phyloP scores from a whole-genome alignment of 2,329 filamentous ascomycete species.

The Geosmithia morbida region DNA sequence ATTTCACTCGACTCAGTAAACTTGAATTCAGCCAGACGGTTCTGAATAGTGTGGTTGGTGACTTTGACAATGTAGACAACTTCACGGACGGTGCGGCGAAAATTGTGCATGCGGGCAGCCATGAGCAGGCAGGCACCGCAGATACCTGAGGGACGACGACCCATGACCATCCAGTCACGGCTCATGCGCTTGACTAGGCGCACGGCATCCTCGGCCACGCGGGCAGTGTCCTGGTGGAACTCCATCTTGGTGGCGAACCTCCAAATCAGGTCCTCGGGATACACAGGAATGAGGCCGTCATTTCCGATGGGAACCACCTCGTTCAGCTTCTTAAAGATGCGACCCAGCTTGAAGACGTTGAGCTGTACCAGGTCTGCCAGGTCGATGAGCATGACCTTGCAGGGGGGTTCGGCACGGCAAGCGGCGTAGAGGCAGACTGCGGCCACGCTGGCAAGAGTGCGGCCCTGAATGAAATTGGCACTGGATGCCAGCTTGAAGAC shows the following conservation, averaged over 20 bases:
- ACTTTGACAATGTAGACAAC: conserved; percentile 98
- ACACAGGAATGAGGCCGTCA: conserved; percentile 50
- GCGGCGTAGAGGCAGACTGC: conserved; percentile 87
- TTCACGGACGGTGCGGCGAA: conserved; percentile 79
- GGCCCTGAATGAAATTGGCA: conserved; percentile 72
- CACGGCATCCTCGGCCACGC: conserved; percentile 78
- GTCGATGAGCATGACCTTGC: conserved; percentile 88
- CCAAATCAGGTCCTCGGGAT: conserved; percentile 81
- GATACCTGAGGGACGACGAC: conserved; percentile 82
- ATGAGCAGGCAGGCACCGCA: conserved; percentile 91
- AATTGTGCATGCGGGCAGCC: conserved; percentile 96
- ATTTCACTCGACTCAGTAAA: conserved; percentile 71
- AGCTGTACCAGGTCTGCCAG: conserved; percentile 71
- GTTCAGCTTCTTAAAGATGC: conserved; percentile 74
- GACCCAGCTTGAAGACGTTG: conserved; percentile 86
- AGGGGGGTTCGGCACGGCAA: conserved; percentile 64
- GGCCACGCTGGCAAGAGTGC: conserved; percentile 70
- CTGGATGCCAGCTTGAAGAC: conserved; percentile 64
- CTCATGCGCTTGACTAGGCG: conserved; percentile 87
- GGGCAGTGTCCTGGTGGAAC: conserved; percentile 67
- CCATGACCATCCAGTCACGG: conserved; percentile 92
- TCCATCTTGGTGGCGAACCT: conserved; percentile 87
- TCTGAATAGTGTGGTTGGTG: conserved; percentile 82
- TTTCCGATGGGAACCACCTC: conserved; percentile 58
- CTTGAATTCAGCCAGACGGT: conserved; percentile 84